Base-by-base conservation (phyloP, 1,139 yeast genomes). In the Kazachstania sp. region DNA sequence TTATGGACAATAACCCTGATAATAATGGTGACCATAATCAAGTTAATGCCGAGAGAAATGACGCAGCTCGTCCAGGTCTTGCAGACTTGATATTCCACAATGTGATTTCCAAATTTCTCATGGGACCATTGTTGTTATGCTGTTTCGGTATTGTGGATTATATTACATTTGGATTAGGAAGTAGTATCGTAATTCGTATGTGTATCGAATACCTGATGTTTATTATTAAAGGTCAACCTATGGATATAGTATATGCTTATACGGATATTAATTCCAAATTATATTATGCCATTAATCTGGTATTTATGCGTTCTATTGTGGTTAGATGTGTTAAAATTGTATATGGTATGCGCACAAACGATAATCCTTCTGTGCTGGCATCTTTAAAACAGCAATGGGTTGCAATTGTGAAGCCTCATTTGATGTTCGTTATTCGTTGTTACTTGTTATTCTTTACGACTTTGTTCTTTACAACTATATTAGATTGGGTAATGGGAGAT, bases 81-180 rank as follows among this genome's bases (percentile, higher is more conserved):
- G 28, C 38, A 16, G 48, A 46, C 11, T 18, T 47, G 15, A 26
- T 49, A 11, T 39, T 46, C 43, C 43, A 49, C 40, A 49, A 45
- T 38, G 43, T 47, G 38, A 39, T 45, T 2, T 28, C 41, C 1
- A 49, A 45, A 38, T 37, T 26, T 29, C 12, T 46, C 19, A 36
- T 39, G 16, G 38, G 23, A 15, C 36, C 37, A 6, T 9, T 42
- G 6, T 30, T 32, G 12, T 16, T 30, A 2, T 37, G 41, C 20
- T 9, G 30, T 3, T 26, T 40, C 31, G 44, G 44, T 12, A 12
- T 37, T 23, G 18, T 28, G 2, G 35, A 18, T 5, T 44, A 37
- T 18, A 5, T 28, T 7, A 16, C 30, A 12, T 35, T 45, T 8
- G 31, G 43, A 15, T 40, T 37, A 15, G 37, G 20, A 11, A 16